Conservation (phyloP, 129 eudicot species). For the sunflower (Helianthus annuus) region DNA sequence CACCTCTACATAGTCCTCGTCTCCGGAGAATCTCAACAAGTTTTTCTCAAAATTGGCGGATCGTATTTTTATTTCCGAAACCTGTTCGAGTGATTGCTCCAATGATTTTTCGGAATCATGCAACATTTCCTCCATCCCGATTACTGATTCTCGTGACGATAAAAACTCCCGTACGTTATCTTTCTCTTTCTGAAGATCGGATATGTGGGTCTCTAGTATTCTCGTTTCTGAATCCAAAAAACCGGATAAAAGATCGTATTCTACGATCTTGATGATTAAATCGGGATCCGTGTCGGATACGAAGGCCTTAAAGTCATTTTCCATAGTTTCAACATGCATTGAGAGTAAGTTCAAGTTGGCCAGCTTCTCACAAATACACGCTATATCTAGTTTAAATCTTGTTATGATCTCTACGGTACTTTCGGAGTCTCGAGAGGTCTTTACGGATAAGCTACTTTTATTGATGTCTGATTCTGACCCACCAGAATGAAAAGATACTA, state of each 20-base stretch:
- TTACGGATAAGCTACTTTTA: conserved; percentile 41
- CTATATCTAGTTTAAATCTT: conserved; percentile 60
- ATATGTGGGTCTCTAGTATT: conserved; percentile 46
- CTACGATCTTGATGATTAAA: conserved; percentile 46
- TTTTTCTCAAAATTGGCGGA: conserved; percentile 57
- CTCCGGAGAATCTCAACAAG: conserved; percentile 40
- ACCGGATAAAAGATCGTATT: conserved; percentile 66
- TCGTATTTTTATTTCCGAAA: conserved; percentile 54
- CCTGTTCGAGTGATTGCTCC: conserved; percentile 61
- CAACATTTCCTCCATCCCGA: conserved; percentile 53
- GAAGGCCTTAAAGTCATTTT: conserved; percentile 69
- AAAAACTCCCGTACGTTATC: conserved; percentile 34
- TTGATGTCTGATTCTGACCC: conserved; percentile 46
- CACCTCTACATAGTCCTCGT: conserved; percentile 23
- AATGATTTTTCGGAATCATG: conserved; percentile 58
- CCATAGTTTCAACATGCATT: conserved; percentile 69
- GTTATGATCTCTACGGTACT: conserved; percentile 48
- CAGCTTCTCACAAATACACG: conserved; percentile 63
- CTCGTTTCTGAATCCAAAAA: conserved; percentile 61
- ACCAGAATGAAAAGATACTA: conserved; percentile 39
- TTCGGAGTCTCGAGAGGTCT: conserved; percentile 49
- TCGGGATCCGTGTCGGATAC: conserved; percentile 42
- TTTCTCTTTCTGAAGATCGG: conserved; percentile 51
- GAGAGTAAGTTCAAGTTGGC: conserved; percentile 65
- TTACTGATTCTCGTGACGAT: conserved; percentile 41